phyloP scores from a whole-genome alignment of 164 flowering plant genomes.

The Dillenia turbinata region DNA sequence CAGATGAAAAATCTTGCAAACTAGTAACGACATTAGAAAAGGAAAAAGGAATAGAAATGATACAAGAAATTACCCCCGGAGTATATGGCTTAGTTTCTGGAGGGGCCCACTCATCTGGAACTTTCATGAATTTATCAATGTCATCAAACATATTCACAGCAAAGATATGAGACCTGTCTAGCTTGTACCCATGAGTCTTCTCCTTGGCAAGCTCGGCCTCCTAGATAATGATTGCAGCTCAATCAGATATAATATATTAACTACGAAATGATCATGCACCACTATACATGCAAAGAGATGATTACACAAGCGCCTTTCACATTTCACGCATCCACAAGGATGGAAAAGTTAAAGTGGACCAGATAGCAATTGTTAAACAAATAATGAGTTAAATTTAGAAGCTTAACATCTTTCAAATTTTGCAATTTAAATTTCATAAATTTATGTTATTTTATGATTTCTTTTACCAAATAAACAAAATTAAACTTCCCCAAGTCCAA shows the following conservation, averaged over 20 bases:
- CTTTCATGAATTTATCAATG: slow-evolving; percentile 81
- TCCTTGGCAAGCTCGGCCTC: slow-evolving; percentile 95
- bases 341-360: too few species aligned
- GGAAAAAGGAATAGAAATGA: neutral
- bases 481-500: neutral
- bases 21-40: neutral
- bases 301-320: too few species aligned
- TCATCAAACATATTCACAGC: slow-evolving; percentile 84
- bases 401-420: too few species aligned
- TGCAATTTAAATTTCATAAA: too few species aligned
- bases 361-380: too few species aligned
- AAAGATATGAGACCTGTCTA: slow-evolving; percentile 86
- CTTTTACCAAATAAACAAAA: neutral
- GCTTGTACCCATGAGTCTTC: slow-evolving; percentile 77
- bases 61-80: slow-evolving; percentile 57
- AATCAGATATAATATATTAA: too few species aligned
- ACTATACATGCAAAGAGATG: too few species aligned
- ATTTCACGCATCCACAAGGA: too few species aligned
- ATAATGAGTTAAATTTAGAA: too few species aligned
- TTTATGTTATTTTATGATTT: too few species aligned
- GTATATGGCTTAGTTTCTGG: slow-evolving; percentile 77
- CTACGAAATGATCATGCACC: too few species aligned
- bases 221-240: slow-evolving; percentile 21
- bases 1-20: neutral
- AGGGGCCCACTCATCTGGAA: slow-evolving; percentile 96